Conservation (phyloP, 2,329 filamentous ascomycete species). For the Fusarium albidum region DNA sequence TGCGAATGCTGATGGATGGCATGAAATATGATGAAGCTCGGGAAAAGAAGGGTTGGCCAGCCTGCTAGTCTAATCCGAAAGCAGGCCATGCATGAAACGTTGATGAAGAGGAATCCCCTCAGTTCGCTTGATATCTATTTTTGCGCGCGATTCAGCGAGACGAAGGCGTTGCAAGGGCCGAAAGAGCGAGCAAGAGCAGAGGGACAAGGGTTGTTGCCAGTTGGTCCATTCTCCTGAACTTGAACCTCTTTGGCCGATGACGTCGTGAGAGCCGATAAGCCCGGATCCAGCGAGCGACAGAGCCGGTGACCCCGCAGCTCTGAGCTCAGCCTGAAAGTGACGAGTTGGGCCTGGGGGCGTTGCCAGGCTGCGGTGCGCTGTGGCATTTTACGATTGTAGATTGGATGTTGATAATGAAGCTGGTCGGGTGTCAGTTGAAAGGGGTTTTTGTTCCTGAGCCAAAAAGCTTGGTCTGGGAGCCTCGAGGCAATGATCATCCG, state of each 20-base stretch:
- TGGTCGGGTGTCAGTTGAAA: slow-evolving; percentile 14
- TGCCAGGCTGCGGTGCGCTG: slow-evolving; percentile 25
- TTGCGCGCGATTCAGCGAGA: background rate
- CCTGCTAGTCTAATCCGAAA: too few relatives aligned
- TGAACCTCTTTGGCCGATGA: slow-evolving; percentile 34
- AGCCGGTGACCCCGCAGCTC: slow-evolving; percentile 33
- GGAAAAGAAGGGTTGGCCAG: too few relatives aligned
- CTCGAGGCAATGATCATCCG: slow-evolving; percentile 28
- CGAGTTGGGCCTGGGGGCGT: slow-evolving; percentile 23
- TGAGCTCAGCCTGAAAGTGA: slow-evolving; percentile 13
- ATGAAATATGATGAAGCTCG: too few relatives aligned
- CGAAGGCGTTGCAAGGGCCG: slow-evolving; percentile 5
- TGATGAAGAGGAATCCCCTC: too few relatives aligned
- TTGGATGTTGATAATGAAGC: too few relatives aligned
- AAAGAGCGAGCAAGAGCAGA: slow-evolving; percentile 11
- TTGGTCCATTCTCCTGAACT: too few relatives aligned
- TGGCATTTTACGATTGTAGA: too few relatives aligned
- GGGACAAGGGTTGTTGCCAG: slow-evolving; percentile 23
- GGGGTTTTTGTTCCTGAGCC: slow-evolving; percentile 31
- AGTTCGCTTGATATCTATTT: too few relatives aligned
- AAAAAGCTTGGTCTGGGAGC: slow-evolving; percentile 7
- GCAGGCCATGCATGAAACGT: too few relatives aligned
- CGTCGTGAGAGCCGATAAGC: slow-evolving; percentile 27
- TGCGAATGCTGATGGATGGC: background rate
- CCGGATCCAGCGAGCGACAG: slow-evolving; percentile 28